These are phyloP conservation scores for Chaetomium cochliodes DNA, from an alignment of 495 filamentous ascomycete species.

Conservation along the genomic window DNA sequence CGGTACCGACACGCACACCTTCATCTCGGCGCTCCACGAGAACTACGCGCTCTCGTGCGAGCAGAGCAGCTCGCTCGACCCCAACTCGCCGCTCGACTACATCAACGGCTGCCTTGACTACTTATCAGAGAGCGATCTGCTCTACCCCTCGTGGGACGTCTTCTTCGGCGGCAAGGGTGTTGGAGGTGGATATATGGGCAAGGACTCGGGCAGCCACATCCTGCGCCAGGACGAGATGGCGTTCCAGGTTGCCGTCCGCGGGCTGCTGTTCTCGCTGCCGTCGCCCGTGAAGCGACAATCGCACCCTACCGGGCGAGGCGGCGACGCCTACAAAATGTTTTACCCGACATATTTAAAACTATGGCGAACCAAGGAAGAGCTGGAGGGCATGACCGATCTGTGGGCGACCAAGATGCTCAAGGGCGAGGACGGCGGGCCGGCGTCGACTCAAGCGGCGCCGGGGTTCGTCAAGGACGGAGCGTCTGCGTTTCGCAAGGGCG, in stretches of 20 bases:
- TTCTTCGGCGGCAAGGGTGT: slow-evolving; percentile 50
- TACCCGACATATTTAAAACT: slow-evolving; percentile 77
- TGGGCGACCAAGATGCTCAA: slow-evolving; percentile 60
- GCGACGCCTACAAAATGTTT: slow-evolving; percentile 77
- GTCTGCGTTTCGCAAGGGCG: slow-evolving; percentile 41
- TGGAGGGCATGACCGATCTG: slow-evolving; percentile 66
- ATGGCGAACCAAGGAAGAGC: slow-evolving; percentile 75
- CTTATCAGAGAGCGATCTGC: slow-evolving; percentile 82
- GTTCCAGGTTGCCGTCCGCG: slow-evolving; percentile 83
- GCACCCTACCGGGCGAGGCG: slow-evolving; percentile 43
- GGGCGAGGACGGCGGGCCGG: slow-evolving; percentile 40
- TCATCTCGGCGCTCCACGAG: slow-evolving; percentile 90
- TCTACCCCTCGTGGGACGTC: slow-evolving; percentile 60
- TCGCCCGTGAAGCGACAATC: slow-evolving; percentile 71
- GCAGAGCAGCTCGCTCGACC: slow-evolving; percentile 47
- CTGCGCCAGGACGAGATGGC: slow-evolving; percentile 88
- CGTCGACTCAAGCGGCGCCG: slow-evolving; percentile 10
- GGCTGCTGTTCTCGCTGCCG: slow-evolving; percentile 78
- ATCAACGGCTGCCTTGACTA: slow-evolving; percentile 72
- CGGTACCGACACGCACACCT: slow-evolving; percentile 84
- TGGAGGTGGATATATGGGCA: slow-evolving; percentile 48
- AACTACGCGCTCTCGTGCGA: slow-evolving; percentile 88
- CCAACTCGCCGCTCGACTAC: slow-evolving; percentile 60
- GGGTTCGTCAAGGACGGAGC: slow-evolving; percentile 38
- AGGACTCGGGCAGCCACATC: slow-evolving; percentile 61